Evolutionary conservation across 352 stramenopile species (phyloP), one percentile per base, ranked within the genome.

Genomic region (Globisporangium cylindrosporum): DNA sequence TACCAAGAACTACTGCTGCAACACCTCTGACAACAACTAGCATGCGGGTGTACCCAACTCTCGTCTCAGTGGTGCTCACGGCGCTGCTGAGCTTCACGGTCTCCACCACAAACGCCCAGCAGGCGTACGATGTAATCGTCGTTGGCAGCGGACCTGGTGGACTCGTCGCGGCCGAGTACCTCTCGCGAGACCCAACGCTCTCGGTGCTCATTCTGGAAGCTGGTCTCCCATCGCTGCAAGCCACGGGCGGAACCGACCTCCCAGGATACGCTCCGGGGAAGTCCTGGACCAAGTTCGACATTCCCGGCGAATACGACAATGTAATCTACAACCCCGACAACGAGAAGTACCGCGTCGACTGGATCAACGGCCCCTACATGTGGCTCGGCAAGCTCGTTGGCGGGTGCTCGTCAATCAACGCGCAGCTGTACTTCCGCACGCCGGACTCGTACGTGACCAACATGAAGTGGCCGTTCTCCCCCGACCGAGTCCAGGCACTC

Each of bases 321-420:
- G 69, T 67, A 18, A 49, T 18, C 67, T 67, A 14, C 8, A 41
- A 41, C 34, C 6, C 6, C 34, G 34, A 14, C 22, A 77, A 81
- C 49, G 71, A 80, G 27, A 76, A 66, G 36, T 86, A 86, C 61
- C 73, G 76, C 5, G 72, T 74, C 9, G 77, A 88, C 46, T 89
- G 46, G 71, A 14, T 54, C 62, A 18, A 20, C 10, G 38, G 38
- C 10, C 38, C 36, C 62, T 71, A 81, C 53, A 73, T 82, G 69
- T 89, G 73, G 72, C 71, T 87, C 18, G 89, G 87, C 32, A 92
- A 92, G 66, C 73, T 84, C 38, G 62, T 96, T 27, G 89, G 86
- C 36, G 90, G 88, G n/a, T 92, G 76, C 64, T 91, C 79, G 53
- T 90, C 80, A 8, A 80, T 95, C 64, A 95, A 93, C 61, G 84